Base-by-base conservation (phyloP, 805 yeast species). In the Clavispora fructus region DNA sequence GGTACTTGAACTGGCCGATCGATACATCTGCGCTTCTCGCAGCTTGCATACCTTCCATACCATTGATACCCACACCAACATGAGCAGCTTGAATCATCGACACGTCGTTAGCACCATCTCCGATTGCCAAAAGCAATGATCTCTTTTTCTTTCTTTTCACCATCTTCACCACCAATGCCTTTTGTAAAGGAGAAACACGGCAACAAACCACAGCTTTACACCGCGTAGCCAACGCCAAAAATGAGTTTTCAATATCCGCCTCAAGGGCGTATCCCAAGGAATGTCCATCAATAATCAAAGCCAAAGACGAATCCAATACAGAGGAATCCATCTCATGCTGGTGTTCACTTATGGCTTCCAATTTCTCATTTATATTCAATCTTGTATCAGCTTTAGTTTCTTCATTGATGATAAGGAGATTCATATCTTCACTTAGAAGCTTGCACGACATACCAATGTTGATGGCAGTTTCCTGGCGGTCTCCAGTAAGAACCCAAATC, bases 11-110 rank as follows among this genome's bases (percentile, higher is more conserved):
- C 64, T 94, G 98, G 0, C 97, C 98, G 65, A 95, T 89, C 1
- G 98, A 90, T 49, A 94, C 82, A 73, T 94, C 99, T 0, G 99
- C 98, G 64, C 95, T 85, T 64, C 99, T 79, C 0, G 99, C 97
- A 10, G 99, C 99, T 67, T 94, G 99, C 89, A 91, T 90, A 55
- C 99, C 99, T 69, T 94, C 99, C 92, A 90, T 85, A 54, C 99
- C 99, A 67, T 95, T 87, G 52, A 94, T 95, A 62, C 99, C 99
- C 23, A 94, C 96, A 52, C 99, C 99, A 44, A 94, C 97, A 65
- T 94, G 98, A 0, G 99, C 99, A 13, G 99, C 98, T 67, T 94
- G 99, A 54, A 94, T 94, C 99, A 94, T 94, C 32, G 96, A 85
- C 35, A 94, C 99, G 69, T 94, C 99, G 61, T 94, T 94, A 3